Evolutionary conservation across 1,139 yeast species (phyloP).

Genomic region (Kluyveromyces marxianus): DNA sequence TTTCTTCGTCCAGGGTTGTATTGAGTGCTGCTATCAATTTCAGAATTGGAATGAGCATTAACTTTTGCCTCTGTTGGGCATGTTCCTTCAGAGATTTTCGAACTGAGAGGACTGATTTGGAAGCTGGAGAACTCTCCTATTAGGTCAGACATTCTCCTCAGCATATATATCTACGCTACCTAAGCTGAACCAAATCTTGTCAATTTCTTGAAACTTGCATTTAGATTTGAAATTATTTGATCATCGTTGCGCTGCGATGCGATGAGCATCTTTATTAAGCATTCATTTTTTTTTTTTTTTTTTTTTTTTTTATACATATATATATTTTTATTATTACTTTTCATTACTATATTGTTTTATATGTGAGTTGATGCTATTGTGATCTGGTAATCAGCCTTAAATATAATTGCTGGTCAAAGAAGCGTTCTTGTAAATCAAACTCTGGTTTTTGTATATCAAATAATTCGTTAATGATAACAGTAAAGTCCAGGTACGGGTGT

Average conservation of each 20-base stretch:
- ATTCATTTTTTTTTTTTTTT: not conserved
- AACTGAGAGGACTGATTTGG: not conserved
- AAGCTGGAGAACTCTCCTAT: not conserved
- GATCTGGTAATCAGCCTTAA: not conserved
- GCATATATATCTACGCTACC: not conserved
- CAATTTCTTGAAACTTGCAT: not conserved
- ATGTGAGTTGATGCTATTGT: not conserved
- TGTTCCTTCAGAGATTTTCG: not conserved
- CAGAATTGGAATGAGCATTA: slow-evolving; percentile 41
- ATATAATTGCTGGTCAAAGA: slow-evolving; percentile 35
- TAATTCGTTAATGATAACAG: slow-evolving; percentile 69
- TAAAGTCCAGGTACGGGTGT: slow-evolving; percentile 57
- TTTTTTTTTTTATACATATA: no score
- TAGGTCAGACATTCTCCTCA: slow-evolving; percentile 1
- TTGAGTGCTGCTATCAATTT: no score
- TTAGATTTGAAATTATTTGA: not conserved
- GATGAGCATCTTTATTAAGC: not conserved
- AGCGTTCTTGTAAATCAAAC: slow-evolving; percentile 79
- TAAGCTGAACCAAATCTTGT: not conserved
- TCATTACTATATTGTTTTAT: no score
- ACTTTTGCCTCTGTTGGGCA: slow-evolving; percentile 44
- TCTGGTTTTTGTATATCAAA: slow-evolving; percentile 54
- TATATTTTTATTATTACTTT: not conserved
- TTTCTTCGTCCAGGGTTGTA: slow-evolving; percentile 10
- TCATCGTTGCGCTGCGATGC: not conserved